These are phyloP conservation scores for Microthlaspi erraticum DNA, from an alignment of 345 rosid genomes.

Conservation along the genomic window DNA sequence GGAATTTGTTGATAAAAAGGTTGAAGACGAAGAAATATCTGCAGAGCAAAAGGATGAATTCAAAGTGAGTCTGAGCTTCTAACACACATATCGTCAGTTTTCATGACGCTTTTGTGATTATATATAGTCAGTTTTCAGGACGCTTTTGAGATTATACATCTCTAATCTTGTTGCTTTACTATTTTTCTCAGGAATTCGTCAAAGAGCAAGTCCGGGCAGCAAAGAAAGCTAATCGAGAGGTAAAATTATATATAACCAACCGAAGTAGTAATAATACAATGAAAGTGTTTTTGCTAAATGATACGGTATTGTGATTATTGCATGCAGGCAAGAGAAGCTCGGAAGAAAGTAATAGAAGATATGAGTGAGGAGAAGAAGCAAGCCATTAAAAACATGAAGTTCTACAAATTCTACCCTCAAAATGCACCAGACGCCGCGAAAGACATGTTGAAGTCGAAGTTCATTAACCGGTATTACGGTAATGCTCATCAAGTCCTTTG, in stretches of 20 bases:
- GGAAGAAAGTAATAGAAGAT: conserved; percentile 75
- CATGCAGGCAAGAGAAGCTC: conserved; percentile 88
- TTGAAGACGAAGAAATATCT: conserved; percentile 66
- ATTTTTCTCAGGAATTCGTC: conserved; percentile 64
- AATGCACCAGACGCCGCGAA: conserved; percentile 28
- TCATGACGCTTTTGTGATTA: background rate
- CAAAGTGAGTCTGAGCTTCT: conserved; percentile 52
- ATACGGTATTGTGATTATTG: conserved; percentile 12
- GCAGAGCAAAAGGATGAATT: conserved; percentile 90
- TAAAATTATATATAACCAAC: conserved; percentile 24
- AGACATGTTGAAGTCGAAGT: no score
- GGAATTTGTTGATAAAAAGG: conserved; percentile 73
- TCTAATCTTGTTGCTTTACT: background rate
- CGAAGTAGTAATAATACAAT: conserved; percentile 1
- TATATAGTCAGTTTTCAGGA: background rate
- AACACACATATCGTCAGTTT: conserved; percentile 13
- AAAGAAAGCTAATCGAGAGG: conserved; percentile 87
- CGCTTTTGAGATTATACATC: no score
- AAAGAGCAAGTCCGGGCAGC: conserved; percentile 87
- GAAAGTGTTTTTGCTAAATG: conserved; percentile 3
- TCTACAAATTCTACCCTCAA: conserved; percentile 94
- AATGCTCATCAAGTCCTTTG: no score
- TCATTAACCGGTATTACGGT: no score
- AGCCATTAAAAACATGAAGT: conserved; percentile 72
- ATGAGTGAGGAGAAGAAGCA: conserved; percentile 77